A percentile compares a stretch with the other conserved stretches of the same genome.
phyloP scores from a whole-genome alignment of 192 early-diverging fungal genomes.

The Lunasporangiospora selenospora region DNA sequence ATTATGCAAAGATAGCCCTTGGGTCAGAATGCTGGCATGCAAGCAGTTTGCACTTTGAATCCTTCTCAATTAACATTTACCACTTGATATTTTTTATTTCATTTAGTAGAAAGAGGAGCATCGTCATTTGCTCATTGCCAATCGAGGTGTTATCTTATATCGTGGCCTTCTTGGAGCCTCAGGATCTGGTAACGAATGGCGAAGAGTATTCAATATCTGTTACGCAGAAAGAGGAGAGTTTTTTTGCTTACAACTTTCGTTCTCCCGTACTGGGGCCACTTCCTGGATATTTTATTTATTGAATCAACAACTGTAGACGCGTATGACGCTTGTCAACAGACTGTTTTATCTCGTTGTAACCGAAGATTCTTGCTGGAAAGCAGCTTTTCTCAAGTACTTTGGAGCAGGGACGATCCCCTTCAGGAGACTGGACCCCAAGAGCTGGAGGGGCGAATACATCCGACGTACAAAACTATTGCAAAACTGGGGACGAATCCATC shows the following conservation, averaged over 20 bases:
- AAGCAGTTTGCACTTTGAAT: neutral
- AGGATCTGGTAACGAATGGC: constrained; percentile 16
- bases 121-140: constrained; percentile 27
- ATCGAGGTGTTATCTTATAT: constrained; percentile 38
- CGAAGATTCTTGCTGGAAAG: constrained; percentile 46
- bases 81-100: neutral
- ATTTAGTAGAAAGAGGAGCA: constrained; percentile 13
- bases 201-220: neutral
- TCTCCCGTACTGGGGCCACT: too few species aligned
- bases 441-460: constrained; percentile 47
- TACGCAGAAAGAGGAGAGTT: neutral
- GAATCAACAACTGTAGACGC: constrained; percentile 6
- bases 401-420: constrained; percentile 32
- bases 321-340: constrained; percentile 17
- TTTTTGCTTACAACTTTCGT: neutral
- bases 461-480: constrained; percentile 30
- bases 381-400: constrained; percentile 42
- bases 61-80: neutral
- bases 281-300: neutral
- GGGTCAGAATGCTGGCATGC: neutral
- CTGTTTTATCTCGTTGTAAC: constrained; percentile 44
- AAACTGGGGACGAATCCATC: constrained; percentile 56
- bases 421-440: constrained; percentile 38
- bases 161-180: constrained; percentile 33
- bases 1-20: neutral